Evolutionary conservation across 2,329 filamentous ascomycete genomes (phyloP), one percentile per base, ranked within the genome.

Genomic region (Bertia moriformis): DNA sequence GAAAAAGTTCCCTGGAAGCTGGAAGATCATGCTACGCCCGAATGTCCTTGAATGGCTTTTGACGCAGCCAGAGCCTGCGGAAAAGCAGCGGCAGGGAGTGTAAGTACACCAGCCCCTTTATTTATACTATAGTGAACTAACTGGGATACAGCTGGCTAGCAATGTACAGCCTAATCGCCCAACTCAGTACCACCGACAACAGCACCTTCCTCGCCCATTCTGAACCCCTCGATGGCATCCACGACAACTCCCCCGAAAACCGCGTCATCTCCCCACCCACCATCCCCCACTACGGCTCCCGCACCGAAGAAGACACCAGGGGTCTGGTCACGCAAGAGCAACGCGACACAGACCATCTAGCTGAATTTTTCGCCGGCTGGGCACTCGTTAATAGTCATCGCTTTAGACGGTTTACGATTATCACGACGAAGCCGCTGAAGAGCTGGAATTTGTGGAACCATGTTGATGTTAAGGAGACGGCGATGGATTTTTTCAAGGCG

Each of bases 291-390:
- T 60, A 57, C 30, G 55, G 52, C 18, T 43, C 40, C 10, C 50
- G 52, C n/a, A 41, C 40, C 1, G 46, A 54, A 29, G 22, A 49
- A 4, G 46, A 52, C 18, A 38, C 45, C 4, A 49, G 42, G 14
- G 45, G 46, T 4, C 42, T 53, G n/a, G n/a, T n/a, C n/a, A 50
- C 44, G 2, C 50, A 53, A 32, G 43, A 46, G 10, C 47, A 53
- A 18, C 46, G 51, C 18, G 47, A 59, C 27, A 45, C 54, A 5
- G 57, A 62, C 35, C 54, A 56, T 39, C 46, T 62, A 2, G 48
- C 55, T 4, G 57, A 62, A 39, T 53, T 56, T 19, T 60, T 60
- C 36, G 54, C 58, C 1, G 58, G 56, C 5, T 61, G 56, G 56
- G 45, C 47, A 2, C 40, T 59, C 4, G 40, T 55, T 12, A 49